Percentiles rank a stretch among this genome's conserved stretches.
phyloP scores from a whole-genome alignment of 2,329 filamentous ascomycete species.

The Echinosphaeria canescens region DNA sequence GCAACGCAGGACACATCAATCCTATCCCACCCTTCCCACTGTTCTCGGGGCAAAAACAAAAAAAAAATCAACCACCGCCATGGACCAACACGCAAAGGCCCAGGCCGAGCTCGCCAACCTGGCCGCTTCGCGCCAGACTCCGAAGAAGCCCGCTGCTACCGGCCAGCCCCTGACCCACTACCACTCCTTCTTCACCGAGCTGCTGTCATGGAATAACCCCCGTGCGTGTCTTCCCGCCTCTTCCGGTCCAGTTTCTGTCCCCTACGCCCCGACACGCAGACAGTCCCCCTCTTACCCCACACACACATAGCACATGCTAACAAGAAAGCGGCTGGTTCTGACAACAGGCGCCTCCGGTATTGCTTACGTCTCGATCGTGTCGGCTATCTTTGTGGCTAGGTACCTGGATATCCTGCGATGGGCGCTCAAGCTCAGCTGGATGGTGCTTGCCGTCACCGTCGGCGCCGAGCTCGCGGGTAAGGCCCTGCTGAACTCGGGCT shows the following conservation, averaged over 20 bases:
- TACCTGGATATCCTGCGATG: constrained; percentile 47
- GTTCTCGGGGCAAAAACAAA: too few relatives aligned
- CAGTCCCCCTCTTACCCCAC: constrained; percentile 1
- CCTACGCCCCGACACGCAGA: too few relatives aligned
- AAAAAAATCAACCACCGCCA: too few relatives aligned
- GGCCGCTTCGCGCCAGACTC: constrained; percentile 31
- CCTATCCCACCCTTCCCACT: too few relatives aligned
- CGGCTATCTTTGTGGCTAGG: constrained; percentile 37
- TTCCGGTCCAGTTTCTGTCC: constrained; percentile 1
- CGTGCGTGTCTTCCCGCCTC: constrained; percentile 19
- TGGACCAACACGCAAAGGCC: constrained; percentile 31
- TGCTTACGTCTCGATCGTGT: constrained; percentile 34
- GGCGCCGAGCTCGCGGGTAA: constrained; percentile 39
- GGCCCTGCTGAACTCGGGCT: constrained; percentile 33
- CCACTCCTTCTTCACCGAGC: constrained; percentile 47
- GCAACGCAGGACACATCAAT: too few relatives aligned
- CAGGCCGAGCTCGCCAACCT: constrained; percentile 33
- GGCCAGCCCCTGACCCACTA: constrained; percentile 46
- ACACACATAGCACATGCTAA: constrained; percentile 5
- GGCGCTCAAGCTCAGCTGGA: constrained; percentile 41
- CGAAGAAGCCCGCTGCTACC: constrained; percentile 28
- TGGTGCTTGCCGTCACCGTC: constrained; percentile 36
- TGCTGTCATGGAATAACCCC: constrained; percentile 48
- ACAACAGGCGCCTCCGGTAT: constrained; percentile 37
- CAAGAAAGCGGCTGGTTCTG: constrained; percentile 6